Evolutionary conservation across 306 rosid genomes (phyloP), one percentile per base, ranked within the genome.

Genomic region (Sicyos baderoa): DNA sequence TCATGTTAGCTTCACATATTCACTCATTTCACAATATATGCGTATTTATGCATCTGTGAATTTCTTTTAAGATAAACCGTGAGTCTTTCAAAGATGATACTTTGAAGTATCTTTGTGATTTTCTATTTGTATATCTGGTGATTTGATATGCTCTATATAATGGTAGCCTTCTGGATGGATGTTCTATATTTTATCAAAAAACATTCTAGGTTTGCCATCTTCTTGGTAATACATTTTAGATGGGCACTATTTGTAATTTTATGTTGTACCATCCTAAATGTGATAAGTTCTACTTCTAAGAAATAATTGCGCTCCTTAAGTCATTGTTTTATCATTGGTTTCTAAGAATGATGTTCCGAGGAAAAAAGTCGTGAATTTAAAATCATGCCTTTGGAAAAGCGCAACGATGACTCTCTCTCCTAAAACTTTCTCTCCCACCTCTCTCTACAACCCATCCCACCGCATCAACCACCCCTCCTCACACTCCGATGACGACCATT

Each of bases 1-100:
- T 45, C 42, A 59, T 53, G 16, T 67, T 71, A 70, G 68, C 61
- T 66, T 76, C 76, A 50, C 19, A n/a, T 27, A 40, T 40, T 40
- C 27, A 6, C 19, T 40, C 8, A 9, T 40, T 40, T 40, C 12
- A 40, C 45, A 40, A 37, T 5, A 40, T 75, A 50, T 47, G 11
- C 60, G 54, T 40, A 7, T 63, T 21, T 62, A 18, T 63, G 69
- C 50, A 63, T 40, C 52, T 42, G 52, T 25, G 42, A 18, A 25
- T n/a, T 23, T 40, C 44, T 27, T 40, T 63, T 12, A 18, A 17
- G 17, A 40, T 18, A 19, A 40, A 19, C 32, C 0, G 8, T 10
- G 2, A 42, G 27, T 42, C 11, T 62, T 63, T 49, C 8, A 5
- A 5, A 5, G 52, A 6, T 18, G 52, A 18, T 10, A 42, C 19